phyloP scores from a whole-genome alignment of 495 filamentous ascomycete species.

The Podospora tetraspora region DNA sequence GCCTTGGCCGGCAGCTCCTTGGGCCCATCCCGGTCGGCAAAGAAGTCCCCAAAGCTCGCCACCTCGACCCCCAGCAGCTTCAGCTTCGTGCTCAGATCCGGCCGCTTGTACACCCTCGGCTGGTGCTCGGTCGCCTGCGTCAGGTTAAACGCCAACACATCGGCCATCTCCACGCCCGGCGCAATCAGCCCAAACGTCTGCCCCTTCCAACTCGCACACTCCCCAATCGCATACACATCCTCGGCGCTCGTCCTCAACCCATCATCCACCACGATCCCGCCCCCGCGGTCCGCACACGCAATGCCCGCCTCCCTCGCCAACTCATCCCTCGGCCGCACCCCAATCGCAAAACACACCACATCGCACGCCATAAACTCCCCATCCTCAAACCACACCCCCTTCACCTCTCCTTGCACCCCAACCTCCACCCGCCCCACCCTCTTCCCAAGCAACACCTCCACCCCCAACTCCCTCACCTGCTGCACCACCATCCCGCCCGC shows the following conservation, averaged over 20 bases:
- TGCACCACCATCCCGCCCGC: constrained; percentile 81
- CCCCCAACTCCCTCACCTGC: constrained; percentile 71
- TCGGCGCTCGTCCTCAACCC: constrained; percentile 64
- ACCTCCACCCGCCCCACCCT: constrained; percentile 68
- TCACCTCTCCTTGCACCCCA: constrained; percentile 60
- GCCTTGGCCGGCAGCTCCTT: constrained; percentile 60
- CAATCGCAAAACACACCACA: constrained; percentile 90
- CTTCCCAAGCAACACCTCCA: constrained; percentile 79
- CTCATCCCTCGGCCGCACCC: constrained; percentile 79
- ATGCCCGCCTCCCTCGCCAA: constrained; percentile 68
- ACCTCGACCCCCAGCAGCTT: constrained; percentile 94
- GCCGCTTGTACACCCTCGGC: constrained; percentile 68
- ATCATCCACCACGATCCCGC: constrained; percentile 71
- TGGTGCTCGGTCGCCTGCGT: constrained; percentile 72
- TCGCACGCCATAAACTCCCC: constrained; percentile 76
- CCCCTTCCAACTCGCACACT: constrained; percentile 92
- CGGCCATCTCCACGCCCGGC: constrained; percentile 93
- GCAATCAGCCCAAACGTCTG: constrained; percentile 93
- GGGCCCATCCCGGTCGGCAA: constrained; percentile 85
- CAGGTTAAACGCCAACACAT: constrained; percentile 91
- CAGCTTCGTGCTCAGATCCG: constrained; percentile 89
- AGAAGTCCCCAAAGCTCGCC: constrained; percentile 94
- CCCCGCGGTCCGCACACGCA: constrained; percentile 65
- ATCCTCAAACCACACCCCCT: constrained; percentile 77
- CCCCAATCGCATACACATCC: constrained; percentile 85